These are phyloP conservation scores for Sherardia arvensis DNA, from an alignment of 257 asterid genomes.

Conservation along the genomic window DNA sequence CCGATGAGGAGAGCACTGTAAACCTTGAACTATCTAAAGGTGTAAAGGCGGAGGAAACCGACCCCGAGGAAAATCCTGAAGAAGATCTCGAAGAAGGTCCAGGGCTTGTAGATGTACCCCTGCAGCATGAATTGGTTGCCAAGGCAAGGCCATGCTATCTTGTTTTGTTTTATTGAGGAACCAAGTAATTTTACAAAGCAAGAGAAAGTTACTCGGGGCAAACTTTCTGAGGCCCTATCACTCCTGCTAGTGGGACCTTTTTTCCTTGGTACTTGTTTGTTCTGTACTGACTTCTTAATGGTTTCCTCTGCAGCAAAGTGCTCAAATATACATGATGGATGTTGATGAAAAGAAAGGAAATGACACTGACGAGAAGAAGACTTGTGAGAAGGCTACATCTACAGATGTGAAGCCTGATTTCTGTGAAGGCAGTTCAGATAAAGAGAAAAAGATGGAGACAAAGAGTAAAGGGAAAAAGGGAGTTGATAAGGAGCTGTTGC, in stretches of 20 bases:
- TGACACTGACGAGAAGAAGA: constrained; percentile 23
- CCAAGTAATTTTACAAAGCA: background rate
- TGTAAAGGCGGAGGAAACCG: constrained; percentile 21
- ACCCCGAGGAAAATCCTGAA: constrained; percentile 48
- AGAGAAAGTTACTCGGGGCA: background rate
- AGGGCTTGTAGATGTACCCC: constrained; percentile 44
- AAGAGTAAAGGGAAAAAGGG: constrained; percentile 25
- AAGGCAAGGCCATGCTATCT: constrained; percentile 31
- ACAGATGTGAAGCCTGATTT: constrained; percentile 20
- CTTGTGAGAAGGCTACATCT: constrained; percentile 20
- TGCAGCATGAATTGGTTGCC: constrained; percentile 27
- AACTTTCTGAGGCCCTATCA: background rate
- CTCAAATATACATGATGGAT: constrained; percentile 28
- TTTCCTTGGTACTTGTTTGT: background rate
- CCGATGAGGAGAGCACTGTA: constrained; percentile 32
- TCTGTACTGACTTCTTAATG: constrained; percentile 2
- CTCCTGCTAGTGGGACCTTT: background rate
- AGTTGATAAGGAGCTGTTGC: constrained; percentile 64
- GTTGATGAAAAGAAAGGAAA: constrained; percentile 24
- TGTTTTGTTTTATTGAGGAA: too few species aligned
- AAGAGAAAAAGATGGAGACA: constrained; percentile 31
- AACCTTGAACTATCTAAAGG: constrained; percentile 23
- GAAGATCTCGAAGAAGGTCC: constrained; percentile 48
- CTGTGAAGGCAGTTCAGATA: constrained; percentile 29
- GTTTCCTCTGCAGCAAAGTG: constrained; percentile 29